These are phyloP conservation scores for Verticillium tricorpus DNA, from an alignment of 2,329 filamentous ascomycete genomes.

Conservation along the genomic window DNA sequence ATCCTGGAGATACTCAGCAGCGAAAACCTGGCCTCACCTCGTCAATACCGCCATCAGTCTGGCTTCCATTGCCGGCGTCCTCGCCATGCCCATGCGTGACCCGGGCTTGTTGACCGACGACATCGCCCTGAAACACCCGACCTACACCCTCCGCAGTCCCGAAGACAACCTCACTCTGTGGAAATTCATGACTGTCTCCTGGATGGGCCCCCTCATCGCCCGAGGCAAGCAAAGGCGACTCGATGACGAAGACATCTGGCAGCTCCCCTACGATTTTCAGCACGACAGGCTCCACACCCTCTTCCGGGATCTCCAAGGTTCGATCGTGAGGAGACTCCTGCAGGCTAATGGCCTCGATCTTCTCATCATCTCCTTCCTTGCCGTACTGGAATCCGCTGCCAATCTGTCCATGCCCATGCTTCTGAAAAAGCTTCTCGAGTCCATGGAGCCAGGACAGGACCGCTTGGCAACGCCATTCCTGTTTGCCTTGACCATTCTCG, in stretches of 20 bases:
- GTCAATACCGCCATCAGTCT: slow-evolving; percentile 17
- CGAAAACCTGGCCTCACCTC: slow-evolving; percentile 15
- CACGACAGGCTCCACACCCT: slow-evolving; percentile 68
- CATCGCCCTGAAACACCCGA: slow-evolving; percentile 56
- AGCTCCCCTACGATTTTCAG: slow-evolving; percentile 74
- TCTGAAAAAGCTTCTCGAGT: slow-evolving; percentile 65
- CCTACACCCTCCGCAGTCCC: slow-evolving; percentile 57
- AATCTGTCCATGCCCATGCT: slow-evolving; percentile 61
- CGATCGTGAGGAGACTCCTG: slow-evolving; percentile 65
- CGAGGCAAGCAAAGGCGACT: slow-evolving; percentile 62
- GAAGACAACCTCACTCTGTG: slow-evolving; percentile 77
- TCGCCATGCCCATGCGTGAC: slow-evolving; percentile 68
- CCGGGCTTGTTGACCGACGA: slow-evolving; percentile 45
- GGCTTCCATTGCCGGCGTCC: slow-evolving; percentile 24
- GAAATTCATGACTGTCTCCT: slow-evolving; percentile 81
- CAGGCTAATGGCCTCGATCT: slow-evolving; percentile 77
- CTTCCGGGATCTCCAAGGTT: slow-evolving; percentile 69
- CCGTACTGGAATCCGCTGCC: slow-evolving; percentile 54
- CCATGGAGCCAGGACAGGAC: slow-evolving; percentile 52
- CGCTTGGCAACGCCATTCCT: slow-evolving; percentile 54
- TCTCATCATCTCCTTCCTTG: slow-evolving; percentile 60
- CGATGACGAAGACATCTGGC: slow-evolving; percentile 77
- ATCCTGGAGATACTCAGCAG: background rate
- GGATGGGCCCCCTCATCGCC: slow-evolving; percentile 71
- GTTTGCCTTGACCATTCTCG: slow-evolving; percentile 60